A percentile compares a stretch with the other conserved stretches of the same genome.
Evolutionary conservation across 306 rosid species (phyloP).

Genomic region (Prunus kanzakura): DNA sequence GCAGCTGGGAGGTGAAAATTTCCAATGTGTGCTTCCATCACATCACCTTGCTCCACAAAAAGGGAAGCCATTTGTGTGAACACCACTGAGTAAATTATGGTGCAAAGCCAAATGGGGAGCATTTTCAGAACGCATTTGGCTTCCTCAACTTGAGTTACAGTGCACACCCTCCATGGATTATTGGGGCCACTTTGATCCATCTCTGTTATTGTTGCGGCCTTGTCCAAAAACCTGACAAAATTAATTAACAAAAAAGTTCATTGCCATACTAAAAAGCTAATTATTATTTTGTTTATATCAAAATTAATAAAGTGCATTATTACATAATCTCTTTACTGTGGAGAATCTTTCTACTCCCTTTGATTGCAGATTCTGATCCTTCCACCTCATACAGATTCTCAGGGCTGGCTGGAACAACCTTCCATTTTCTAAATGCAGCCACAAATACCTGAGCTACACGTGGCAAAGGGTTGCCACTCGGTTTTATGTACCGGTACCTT

Average conservation of each 20-base stretch:
- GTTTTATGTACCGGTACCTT: constrained; percentile 49
- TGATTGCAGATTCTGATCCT: constrained; percentile 37
- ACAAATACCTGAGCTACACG: constrained; percentile 63
- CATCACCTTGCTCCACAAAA: constrained; percentile 77
- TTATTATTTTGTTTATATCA: background rate
- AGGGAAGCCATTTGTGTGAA: constrained; percentile 85
- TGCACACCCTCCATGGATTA: constrained; percentile 59
- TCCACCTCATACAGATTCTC: constrained; percentile 45
- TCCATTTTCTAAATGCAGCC: constrained; percentile 54
- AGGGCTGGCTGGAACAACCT: constrained; percentile 15
- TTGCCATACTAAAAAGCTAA: no score
- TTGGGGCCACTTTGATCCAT: constrained; percentile 2
- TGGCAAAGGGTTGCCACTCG: constrained; percentile 63
- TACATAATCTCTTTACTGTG: constrained; percentile 51
- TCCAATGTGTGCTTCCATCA: constrained; percentile 46
- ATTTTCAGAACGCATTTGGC: constrained; percentile 67
- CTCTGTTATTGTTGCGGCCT: constrained; percentile 36
- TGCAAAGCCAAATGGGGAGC: constrained; percentile 74
- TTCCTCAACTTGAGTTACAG: constrained; percentile 77
- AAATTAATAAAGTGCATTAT: background rate
- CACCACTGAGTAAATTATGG: constrained; percentile 69
- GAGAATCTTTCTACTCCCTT: constrained; percentile 49
- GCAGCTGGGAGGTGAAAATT: constrained; percentile 61
- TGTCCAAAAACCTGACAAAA: constrained; percentile 30
- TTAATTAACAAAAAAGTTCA: background rate